Evolutionary conservation across 2,329 filamentous ascomycete genomes (phyloP), one percentile per base, ranked within the genome.

Genomic region (Trichophyton mentagrophytes): DNA sequence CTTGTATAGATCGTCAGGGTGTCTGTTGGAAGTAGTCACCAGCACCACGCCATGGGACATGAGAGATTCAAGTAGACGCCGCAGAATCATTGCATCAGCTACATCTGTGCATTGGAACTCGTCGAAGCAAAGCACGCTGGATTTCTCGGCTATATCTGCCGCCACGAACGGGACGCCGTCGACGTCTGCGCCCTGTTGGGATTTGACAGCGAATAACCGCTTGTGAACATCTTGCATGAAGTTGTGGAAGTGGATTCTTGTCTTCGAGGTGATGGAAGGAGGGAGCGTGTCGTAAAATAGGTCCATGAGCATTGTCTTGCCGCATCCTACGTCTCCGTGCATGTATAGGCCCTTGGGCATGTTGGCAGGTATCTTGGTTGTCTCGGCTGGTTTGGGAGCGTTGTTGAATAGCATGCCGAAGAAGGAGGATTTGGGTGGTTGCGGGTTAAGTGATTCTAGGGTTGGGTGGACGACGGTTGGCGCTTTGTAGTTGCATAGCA

Each of bases 221-320:
- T 87, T 90, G 76, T 99, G 93, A 57, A 97, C 87, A 73, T 95
- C 89, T 74, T 97, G 93, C 93, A 99, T 99, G 78, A 99, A 99
- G 73, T 96, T 96, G 78, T 97, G 90, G 75, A 99, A 99, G 77
- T 99, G 93, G 69, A 99, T 96, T 56, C 93, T 82, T 55, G 87
- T 95, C 77, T 96, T 96, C 36, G 85, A 84, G 61, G 80, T 82
- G 65, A 97, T 90, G 62, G 87, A 86, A 15, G 78, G 72, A 0
- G 93, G 93, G 22, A 97, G 78, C 0, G 92, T 96, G 65, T 97
- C 91, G 77, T 91, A 96, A 74, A 97, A 96, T 57, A 99, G 79
- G 71, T 99, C 92, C 93, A 99, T 99, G 70, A 99, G 80, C 93
- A 99, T 99, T 1, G 93, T 99, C 80, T 99, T 99, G 64, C 93